Evolutionary conservation across 306 rosid genomes (phyloP).

Genomic region (Chamaecrista fasciculata): DNA sequence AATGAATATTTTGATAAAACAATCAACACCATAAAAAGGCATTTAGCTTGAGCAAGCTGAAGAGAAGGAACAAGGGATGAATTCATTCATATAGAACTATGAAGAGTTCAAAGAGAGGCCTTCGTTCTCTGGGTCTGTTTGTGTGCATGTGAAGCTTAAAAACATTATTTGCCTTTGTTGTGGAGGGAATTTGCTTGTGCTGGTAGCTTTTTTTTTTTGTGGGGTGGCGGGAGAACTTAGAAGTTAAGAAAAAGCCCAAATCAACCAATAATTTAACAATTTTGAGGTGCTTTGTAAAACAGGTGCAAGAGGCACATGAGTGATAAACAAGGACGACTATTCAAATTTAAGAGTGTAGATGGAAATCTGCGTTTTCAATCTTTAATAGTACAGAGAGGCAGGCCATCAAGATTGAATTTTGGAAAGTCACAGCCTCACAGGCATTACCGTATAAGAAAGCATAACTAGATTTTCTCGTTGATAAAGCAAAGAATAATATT

Average conservation of each 20-base stretch:
- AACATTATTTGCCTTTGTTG: not conserved
- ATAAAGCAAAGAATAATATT: conserved; percentile 42
- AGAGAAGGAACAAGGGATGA: not conserved
- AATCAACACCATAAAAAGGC: not conserved
- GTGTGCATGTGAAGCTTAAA: not conserved
- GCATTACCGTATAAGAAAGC: conserved; percentile 17
- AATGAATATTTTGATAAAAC: conserved; percentile 22
- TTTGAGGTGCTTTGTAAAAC: not conserved
- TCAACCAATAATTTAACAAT: not conserved
- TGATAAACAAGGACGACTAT: not conserved
- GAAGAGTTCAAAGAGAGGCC: not conserved
- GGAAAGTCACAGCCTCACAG: conserved; percentile 11
- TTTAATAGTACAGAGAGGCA: conserved; percentile 28
- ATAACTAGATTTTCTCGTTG: conserved; percentile 13
- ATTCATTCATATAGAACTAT: not conserved
- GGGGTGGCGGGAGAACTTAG: not conserved
- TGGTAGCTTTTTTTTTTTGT: too few relatives aligned
- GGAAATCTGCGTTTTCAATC: not conserved
- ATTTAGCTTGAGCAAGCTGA: conserved; percentile 23
- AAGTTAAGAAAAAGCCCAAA: not conserved
- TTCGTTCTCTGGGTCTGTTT: not conserved
- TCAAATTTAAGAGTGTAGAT: not conserved
- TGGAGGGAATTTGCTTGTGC: too few relatives aligned
- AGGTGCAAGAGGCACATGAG: conserved; percentile 10
- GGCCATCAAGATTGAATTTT: not conserved